These are phyloP conservation scores for Chlorophyllum brunneum DNA, from an alignment of 768 basidiomycete genomes.

Conservation along the genomic window DNA sequence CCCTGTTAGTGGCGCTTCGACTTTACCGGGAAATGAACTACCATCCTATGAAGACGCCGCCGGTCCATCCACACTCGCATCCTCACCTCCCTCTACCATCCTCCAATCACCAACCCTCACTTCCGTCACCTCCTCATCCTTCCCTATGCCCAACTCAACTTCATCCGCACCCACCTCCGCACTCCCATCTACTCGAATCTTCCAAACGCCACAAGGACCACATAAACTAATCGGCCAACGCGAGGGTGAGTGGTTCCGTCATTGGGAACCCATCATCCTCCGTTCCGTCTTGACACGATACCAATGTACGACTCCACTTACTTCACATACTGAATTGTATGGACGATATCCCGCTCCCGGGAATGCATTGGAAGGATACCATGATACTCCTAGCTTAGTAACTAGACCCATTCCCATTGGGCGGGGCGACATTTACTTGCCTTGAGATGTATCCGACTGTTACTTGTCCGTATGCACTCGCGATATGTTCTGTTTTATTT, in stretches of 20 bases:
- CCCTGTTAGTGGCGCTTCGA: slow-evolving; percentile 18
- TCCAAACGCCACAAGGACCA: slow-evolving; percentile 30
- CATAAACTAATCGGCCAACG: slow-evolving; percentile 50
- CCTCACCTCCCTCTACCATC: background rate
- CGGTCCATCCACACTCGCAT: background rate
- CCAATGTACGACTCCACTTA: slow-evolving; percentile 33
- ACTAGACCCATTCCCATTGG: background rate
- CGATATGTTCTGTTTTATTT: too few relatives aligned
- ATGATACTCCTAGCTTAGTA: slow-evolving; percentile 1
- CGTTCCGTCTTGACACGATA: slow-evolving; percentile 49
- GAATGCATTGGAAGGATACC: slow-evolving; percentile 25
- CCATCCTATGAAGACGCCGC: slow-evolving; percentile 15
- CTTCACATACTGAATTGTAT: slow-evolving; percentile 8
- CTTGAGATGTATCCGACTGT: background rate
- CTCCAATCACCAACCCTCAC: too few relatives aligned
- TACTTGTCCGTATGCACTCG: too few relatives aligned
- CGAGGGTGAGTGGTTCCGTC: slow-evolving; percentile 78
- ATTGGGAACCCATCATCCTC: slow-evolving; percentile 69
- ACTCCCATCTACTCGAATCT: slow-evolving; percentile 17
- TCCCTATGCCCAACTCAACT: background rate
- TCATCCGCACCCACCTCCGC: background rate
- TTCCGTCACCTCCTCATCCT: background rate
- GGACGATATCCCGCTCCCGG: slow-evolving; percentile 12
- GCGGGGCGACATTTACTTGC: background rate
- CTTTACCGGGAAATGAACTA: slow-evolving; percentile 2